phyloP scores from a whole-genome alignment of 805 yeast genomes.

The Suhomyces sp. region DNA sequence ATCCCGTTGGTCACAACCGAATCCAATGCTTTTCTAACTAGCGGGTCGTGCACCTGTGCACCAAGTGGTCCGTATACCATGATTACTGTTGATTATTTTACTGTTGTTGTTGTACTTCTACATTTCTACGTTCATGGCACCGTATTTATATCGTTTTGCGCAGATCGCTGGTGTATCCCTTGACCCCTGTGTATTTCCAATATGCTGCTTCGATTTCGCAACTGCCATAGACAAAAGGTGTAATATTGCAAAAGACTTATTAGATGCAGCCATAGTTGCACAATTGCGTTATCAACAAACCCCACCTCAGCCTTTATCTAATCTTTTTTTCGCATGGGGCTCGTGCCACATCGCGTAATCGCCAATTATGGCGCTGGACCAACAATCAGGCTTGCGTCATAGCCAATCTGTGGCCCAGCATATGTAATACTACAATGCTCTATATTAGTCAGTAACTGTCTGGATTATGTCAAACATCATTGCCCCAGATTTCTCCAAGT shows the following conservation, averaged over 20 bases:
- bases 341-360: neutral
- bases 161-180: too few relatives aligned
- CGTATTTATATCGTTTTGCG: neutral
- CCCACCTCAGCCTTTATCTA: neutral
- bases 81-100: neutral
- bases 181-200: neutral
- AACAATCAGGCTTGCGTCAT: neutral
- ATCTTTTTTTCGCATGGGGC: neutral
- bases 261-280: neutral
- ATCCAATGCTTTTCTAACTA: neutral
- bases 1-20: neutral
- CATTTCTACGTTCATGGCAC: neutral
- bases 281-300: neutral
- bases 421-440: neutral
- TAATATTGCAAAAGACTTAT: neutral
- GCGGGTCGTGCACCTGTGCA: constrained; percentile 8
- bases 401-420: neutral
- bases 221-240: neutral
- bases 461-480: neutral
- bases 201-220: neutral
- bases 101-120: neutral
- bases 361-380: neutral
- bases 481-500: neutral
- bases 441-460: neutral
- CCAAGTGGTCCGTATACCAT: constrained; percentile 8